phyloP scores from a whole-genome alignment of 176 grass and related monocot genomes.

The Puccinellia tenuiflora region DNA sequence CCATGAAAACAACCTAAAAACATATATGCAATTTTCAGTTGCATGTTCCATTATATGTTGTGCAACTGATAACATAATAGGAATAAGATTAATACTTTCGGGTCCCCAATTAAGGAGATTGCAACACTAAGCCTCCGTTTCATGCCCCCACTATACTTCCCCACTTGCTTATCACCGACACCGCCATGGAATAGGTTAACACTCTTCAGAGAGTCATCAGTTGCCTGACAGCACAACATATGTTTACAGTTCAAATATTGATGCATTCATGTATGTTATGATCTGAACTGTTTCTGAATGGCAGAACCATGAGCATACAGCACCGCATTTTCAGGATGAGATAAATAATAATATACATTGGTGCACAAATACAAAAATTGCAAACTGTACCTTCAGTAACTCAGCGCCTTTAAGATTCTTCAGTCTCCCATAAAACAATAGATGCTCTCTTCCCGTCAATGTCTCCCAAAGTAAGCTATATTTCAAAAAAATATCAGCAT shows the following conservation, averaged over 20 bases:
- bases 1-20: slow-evolving; percentile 87
- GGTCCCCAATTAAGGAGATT: slow-evolving; percentile 70
- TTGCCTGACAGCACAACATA: slow-evolving; percentile 45
- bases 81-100: slow-evolving; percentile 40
- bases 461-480: slow-evolving; percentile 97
- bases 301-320: neutral
- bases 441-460: slow-evolving; percentile 79
- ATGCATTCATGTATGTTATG: neutral
- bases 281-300: neutral
- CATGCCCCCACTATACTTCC: slow-evolving; percentile 86
- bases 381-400: slow-evolving; percentile 49
- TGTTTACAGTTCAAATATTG: neutral
- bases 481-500: slow-evolving; percentile 3
- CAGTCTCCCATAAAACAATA: slow-evolving; percentile 87
- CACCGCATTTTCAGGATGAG: neutral
- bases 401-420: slow-evolving; percentile 81
- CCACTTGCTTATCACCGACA: slow-evolving; percentile 73
- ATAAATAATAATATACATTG: neutral
- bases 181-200: slow-evolving; percentile 64
- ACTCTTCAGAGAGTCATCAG: slow-evolving; percentile 71
- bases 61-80: neutral
- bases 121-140: slow-evolving; percentile 83
- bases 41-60: neutral
- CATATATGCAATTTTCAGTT: neutral
- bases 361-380: neutral